Evolutionary conservation across 176 grass and related monocot genomes (phyloP), one percentile per base, ranked within the genome.

Genomic region (Avena insularis): DNA sequence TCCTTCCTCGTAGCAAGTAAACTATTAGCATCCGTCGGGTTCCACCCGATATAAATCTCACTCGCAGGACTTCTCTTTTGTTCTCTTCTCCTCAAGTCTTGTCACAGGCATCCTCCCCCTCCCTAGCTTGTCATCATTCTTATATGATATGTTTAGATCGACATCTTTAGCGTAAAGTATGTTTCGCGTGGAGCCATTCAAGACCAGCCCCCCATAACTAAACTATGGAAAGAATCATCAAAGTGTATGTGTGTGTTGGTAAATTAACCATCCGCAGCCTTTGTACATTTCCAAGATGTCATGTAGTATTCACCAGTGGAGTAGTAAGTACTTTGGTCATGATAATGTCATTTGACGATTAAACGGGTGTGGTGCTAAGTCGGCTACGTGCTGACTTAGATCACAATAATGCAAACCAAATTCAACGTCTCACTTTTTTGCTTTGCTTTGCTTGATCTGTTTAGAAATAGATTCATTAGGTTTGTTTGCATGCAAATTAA

Each of bases 41-140:
- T 85, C 90, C 87, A 73, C 82, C 88, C 86, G 6, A 43, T 1
- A 29, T 29, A 29, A 84, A 91, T 89, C 79, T 89, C 35, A 60
- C 73, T 35, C 62, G 87, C 81, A 81, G 20, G 92, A 94, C 90
- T 94, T 94, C 89, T 91, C 80, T 91, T 92, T 97, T 97, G 92
- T 94, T 94, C 62, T 86, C 75, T 91, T 94, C 86, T 82, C 80
- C 89, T 60, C 89, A 12, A 68, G 83, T 10, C 62, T 47, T 78
- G 86, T 84, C 76, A 79, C 76, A 79, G 78, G 47, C 80, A 75
- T 69, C 83, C 47, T 75, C 67, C 8, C 54, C 74, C 55, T 11
- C 46, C 9, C 45, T 48, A 48, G 6, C 14, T 1, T 1, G 33
- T n/a, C 72, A 53, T 38, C 53, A 55, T 79, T 38, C 19, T 69